Conservation (phyloP, 106 monocot genomes). For the Hemerocallis citrina region DNA sequence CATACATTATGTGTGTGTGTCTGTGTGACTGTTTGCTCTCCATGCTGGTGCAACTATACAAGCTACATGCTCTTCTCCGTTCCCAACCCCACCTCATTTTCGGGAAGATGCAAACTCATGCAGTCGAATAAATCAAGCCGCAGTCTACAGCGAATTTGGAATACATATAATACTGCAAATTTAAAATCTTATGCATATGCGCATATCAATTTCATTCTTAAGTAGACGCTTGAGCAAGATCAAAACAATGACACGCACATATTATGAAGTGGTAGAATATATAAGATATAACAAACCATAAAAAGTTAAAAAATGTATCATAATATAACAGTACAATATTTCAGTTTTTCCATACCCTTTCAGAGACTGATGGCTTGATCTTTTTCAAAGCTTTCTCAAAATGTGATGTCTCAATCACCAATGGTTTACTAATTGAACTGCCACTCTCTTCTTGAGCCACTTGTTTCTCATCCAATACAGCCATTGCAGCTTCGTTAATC, state of each 20-base stretch:
- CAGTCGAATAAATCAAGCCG: too few relatives aligned
- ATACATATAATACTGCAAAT: too few relatives aligned
- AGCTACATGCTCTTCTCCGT: too few relatives aligned
- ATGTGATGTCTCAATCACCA: constrained; percentile 40
- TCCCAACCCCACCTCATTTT: too few relatives aligned
- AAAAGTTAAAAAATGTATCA: too few relatives aligned
- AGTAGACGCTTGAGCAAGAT: not conserved
- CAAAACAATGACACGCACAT: not conserved
- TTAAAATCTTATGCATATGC: too few relatives aligned
- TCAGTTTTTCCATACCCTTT: constrained; percentile 33
- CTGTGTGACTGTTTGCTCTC: too few relatives aligned
- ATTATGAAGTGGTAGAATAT: not conserved
- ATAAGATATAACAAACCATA: not conserved
- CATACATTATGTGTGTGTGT: too few relatives aligned
- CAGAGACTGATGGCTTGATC: constrained; percentile 44
- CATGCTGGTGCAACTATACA: too few relatives aligned
- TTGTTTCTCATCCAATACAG: constrained; percentile 44
- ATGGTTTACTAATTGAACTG: constrained; percentile 1
- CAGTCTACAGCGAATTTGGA: too few relatives aligned
- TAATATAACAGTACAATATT: not conserved
- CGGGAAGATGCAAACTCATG: too few relatives aligned
- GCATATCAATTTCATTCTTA: not conserved
- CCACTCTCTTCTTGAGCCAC: constrained; percentile 11
- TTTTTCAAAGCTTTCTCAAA: constrained; percentile 47
- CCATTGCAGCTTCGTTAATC: constrained; percentile 70